phyloP scores from a whole-genome alignment of 2,329 filamentous ascomycete species.

The Clonostachys chloroleuca region DNA sequence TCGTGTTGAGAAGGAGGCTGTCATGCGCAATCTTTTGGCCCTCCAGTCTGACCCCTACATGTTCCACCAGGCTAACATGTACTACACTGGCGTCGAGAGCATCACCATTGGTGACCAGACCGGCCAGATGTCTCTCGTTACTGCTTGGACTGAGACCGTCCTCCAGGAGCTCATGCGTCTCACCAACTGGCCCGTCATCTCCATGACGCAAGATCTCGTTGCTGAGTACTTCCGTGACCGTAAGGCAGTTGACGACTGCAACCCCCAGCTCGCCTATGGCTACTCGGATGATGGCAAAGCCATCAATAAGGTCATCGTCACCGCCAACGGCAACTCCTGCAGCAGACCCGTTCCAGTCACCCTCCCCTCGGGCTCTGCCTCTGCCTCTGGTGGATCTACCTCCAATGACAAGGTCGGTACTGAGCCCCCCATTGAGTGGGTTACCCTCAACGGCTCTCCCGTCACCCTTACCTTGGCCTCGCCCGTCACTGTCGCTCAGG shows the following conservation, averaged over 20 bases:
- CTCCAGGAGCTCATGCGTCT: conserved; percentile 49
- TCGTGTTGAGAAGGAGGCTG: conserved; percentile 42
- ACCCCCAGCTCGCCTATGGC: conserved; percentile 40
- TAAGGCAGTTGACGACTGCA: conserved; percentile 45
- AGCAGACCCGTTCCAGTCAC: conserved; percentile 48
- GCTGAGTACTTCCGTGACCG: conserved; percentile 46
- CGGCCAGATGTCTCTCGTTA: conserved; percentile 45
- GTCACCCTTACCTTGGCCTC: conserved; percentile 29
- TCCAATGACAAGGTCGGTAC: conserved; percentile 45
- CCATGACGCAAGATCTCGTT: conserved; percentile 36
- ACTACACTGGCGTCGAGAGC: conserved; percentile 38
- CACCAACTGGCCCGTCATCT: conserved; percentile 14
- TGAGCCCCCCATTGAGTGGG: conserved; percentile 47
- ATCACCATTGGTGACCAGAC: conserved; percentile 43
- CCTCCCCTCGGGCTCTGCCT: conserved; percentile 35
- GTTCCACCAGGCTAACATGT: conserved; percentile 62
- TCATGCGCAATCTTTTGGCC: conserved; percentile 50
- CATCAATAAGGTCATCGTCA: conserved; percentile 46
- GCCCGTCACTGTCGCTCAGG: neutral
- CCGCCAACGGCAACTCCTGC: conserved; percentile 43
- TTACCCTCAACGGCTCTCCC: conserved; percentile 34
- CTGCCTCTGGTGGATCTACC: conserved; percentile 32
- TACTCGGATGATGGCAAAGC: conserved; percentile 31
- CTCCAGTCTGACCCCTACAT: conserved; percentile 51
- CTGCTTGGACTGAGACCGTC: conserved; percentile 52